These are phyloP conservation scores for Nymphaea thermarum DNA, from an alignment of 164 flowering plant genomes.

Conservation along the genomic window DNA sequence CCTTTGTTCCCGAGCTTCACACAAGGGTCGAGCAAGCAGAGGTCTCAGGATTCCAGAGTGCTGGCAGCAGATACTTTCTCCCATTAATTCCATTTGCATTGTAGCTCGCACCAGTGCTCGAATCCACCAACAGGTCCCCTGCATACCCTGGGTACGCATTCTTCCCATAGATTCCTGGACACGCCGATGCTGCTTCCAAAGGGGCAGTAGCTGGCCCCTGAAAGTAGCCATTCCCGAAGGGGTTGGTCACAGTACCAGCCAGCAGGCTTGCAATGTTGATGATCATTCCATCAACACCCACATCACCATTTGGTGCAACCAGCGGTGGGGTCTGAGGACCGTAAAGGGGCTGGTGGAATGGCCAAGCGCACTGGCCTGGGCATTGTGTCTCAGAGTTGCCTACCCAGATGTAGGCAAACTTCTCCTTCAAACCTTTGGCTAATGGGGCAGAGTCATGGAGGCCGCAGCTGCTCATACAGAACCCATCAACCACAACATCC, in stretches of 20 bases:
- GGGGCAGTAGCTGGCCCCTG: conserved; percentile 32
- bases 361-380: conserved; percentile 57
- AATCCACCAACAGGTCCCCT: conserved; percentile 26
- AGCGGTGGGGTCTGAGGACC: conserved; percentile 38
- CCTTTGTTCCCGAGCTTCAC: background rate
- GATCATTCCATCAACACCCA: conserved; percentile 48
- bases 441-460: conserved; percentile 19
- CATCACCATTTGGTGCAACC: conserved; percentile 40
- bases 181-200: conserved; percentile 40
- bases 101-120: conserved; percentile 26
- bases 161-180: conserved; percentile 33
- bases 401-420: conserved; percentile 32
- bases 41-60: conserved; percentile 24
- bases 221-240: conserved; percentile 36
- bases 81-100: conserved; percentile 32
- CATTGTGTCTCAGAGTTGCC: conserved; percentile 48
- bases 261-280: conserved; percentile 34
- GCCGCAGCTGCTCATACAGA: conserved; percentile 38
- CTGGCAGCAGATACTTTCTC: conserved; percentile 37
- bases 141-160: conserved; percentile 44
- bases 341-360: conserved; percentile 41
- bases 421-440: background rate
- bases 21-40: conserved; percentile 13
- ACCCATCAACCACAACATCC: conserved; percentile 35
- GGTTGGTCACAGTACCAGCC: conserved; percentile 48